Conservation (phyloP, 768 basidiomycete genomes). For the Lentinula sp. region DNA sequence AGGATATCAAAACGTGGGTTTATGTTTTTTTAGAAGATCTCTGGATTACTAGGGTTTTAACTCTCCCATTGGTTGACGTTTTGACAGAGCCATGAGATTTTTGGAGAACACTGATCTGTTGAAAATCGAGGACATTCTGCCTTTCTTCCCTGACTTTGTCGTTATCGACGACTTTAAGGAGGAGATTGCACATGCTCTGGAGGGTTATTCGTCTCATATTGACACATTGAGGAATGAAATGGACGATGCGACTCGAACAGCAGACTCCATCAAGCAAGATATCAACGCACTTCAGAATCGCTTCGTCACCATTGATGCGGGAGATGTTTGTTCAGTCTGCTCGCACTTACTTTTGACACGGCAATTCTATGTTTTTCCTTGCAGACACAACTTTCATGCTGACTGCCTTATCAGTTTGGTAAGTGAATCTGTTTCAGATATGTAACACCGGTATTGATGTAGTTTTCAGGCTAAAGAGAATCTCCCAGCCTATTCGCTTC, state of each 20-base stretch:
- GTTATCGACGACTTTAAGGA: slow-evolving; percentile 99
- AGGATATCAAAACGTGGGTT: slow-evolving; percentile 94
- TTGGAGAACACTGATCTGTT: slow-evolving; percentile 90
- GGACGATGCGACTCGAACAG: slow-evolving; percentile 90
- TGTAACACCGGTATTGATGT: slow-evolving; percentile 2
- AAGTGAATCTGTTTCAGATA: slow-evolving; percentile 22
- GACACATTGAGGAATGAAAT: slow-evolving; percentile 88
- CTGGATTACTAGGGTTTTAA: not conserved
- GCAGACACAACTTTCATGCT: slow-evolving; percentile 95
- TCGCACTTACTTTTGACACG: slow-evolving; percentile 68
- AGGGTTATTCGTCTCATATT: slow-evolving; percentile 90
- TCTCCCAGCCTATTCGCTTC: slow-evolving; percentile 72
- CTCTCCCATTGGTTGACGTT: not conserved
- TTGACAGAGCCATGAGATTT: slow-evolving; percentile 87
- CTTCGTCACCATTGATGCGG: slow-evolving; percentile 86
- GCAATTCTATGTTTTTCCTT: slow-evolving; percentile 98
- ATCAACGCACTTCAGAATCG: slow-evolving; percentile 80
- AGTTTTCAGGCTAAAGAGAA: slow-evolving; percentile 79
- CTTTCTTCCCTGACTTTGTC: slow-evolving; percentile 99
- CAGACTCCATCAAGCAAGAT: slow-evolving; percentile 91
- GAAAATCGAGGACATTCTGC: slow-evolving; percentile 97
- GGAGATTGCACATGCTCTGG: slow-evolving; percentile 93
- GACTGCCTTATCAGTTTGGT: slow-evolving; percentile 96
- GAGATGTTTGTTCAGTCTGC: slow-evolving; percentile 84
- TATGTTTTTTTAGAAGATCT: not conserved